Base-by-base conservation (phyloP, 257 asterid species). In the Osmanthus fragrans region DNA sequence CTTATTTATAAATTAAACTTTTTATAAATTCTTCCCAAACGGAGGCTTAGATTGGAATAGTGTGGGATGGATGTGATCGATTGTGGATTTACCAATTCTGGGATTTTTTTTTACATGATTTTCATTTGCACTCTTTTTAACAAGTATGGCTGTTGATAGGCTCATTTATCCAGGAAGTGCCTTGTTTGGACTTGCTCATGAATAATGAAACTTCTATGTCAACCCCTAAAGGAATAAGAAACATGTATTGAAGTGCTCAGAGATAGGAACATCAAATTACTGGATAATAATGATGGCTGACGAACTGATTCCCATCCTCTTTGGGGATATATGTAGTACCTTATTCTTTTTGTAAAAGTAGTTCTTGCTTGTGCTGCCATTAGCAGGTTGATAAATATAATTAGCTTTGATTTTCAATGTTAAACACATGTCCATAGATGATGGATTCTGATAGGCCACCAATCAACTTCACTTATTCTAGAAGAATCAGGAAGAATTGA, bases 291-390 rank as follows among this genome's bases (percentile, higher is more conserved):
- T 63, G 69, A 63, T 63, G 69, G 69, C 34, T 25, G 34, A 63
- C 3, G 15, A 63, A 10, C 29, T 58, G 66, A 58, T 19, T 63
- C 18, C 7, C 34, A 11, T 54, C 64, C 69, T 63, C 34, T 27
- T 11, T 23, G 18, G 64, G 25, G 25, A 54, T 16, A 3, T 54
- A 10, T 63, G 11, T 27, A 63, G 69, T 11, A 12, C 32, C 19
- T 27, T 11, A 23, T 63, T 63, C 33, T 11, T 32, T 40, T 34
- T 70, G n/a, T 76, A 25, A 51, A 25, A 54, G 1, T 33, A 49
- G n/a, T 29, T 71, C 73, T 29, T 42, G 76, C 49, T 67, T 29
- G 45, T 75, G 33, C 79, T 56, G 71, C 74, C 63, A 73, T 68
- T 73, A 0, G 39, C 76, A 10, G n/a, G 71, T 60, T 63, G 34